Conservation (phyloP, 2,329 filamentous ascomycete genomes). For the Monilinia vaccinii-corymbosi region DNA sequence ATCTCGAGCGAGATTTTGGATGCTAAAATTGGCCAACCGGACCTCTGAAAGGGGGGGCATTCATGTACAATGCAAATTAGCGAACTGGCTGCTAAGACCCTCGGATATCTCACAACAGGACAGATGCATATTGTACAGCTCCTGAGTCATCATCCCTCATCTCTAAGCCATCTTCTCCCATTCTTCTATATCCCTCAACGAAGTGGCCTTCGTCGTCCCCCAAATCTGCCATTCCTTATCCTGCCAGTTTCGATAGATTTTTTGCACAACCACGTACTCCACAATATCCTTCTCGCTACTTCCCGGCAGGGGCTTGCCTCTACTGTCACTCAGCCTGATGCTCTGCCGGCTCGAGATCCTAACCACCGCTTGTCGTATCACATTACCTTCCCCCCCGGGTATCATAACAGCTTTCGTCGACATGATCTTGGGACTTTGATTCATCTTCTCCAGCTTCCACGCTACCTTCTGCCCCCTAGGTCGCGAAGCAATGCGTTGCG, state of each 20-base stretch:
- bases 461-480: slow-evolving; percentile 35
- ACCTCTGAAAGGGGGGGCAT: background rate
- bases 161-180: slow-evolving; percentile 2
- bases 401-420: slow-evolving; percentile 45
- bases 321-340: slow-evolving; percentile 32
- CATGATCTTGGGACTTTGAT: slow-evolving; percentile 30
- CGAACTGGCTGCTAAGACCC: background rate
- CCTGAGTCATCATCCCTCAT: background rate
- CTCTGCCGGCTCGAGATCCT: slow-evolving; percentile 48
- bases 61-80: background rate
- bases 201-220: slow-evolving; percentile 51
- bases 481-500: slow-evolving; percentile 44
- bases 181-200: slow-evolving; percentile 28
- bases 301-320: slow-evolving; percentile 35
- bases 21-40: background rate
- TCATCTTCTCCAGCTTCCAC: slow-evolving; percentile 49
- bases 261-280: slow-evolving; percentile 58
- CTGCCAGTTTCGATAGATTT: slow-evolving; percentile 35
- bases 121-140: background rate
- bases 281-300: slow-evolving; percentile 43
- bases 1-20: background rate
- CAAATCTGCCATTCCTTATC: slow-evolving; percentile 52
- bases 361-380: slow-evolving; percentile 52
- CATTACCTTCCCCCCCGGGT: slow-evolving; percentile 33
- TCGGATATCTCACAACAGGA: background rate